Evolutionary conservation across 2,329 filamentous ascomycete genomes (phyloP).

Genomic region (Dothideomycetes sp.): DNA sequence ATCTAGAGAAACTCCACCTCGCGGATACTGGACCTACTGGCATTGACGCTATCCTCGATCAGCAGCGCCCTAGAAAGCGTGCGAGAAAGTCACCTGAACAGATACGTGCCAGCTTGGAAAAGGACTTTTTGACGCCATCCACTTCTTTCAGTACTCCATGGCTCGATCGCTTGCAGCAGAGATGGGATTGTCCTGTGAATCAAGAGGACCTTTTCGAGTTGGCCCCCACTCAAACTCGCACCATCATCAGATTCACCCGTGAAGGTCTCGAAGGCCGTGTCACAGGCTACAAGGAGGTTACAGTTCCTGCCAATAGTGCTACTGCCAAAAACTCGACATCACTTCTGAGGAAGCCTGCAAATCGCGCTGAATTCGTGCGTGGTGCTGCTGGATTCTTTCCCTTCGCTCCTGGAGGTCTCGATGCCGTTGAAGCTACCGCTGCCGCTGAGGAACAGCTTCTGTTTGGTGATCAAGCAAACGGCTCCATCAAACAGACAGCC

Average conservation of each 20-base stretch:
- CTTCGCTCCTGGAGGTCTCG: conserved; percentile 82
- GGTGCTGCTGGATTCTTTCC: conserved; percentile 91
- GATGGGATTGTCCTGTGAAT: conserved; percentile 75
- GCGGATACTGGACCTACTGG: neutral
- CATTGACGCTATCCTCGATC: conserved; percentile 53
- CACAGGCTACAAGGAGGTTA: conserved; percentile 89
- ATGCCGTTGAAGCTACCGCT: conserved; percentile 76
- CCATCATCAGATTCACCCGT: conserved; percentile 84
- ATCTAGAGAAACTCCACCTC: conserved; percentile 7
- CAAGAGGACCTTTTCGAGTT: conserved; percentile 78
- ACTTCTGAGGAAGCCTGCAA: conserved; percentile 73
- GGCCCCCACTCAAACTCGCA: conserved; percentile 84
- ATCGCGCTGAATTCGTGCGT: conserved; percentile 80
- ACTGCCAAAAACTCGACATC: conserved; percentile 95
- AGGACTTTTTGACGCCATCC: conserved; percentile 69
- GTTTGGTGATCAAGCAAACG: conserved; percentile 27
- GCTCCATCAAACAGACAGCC: conserved; percentile 36
- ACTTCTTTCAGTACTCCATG: conserved; percentile 71
- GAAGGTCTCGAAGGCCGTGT: conserved; percentile 89
- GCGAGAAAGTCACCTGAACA: conserved; percentile 48
- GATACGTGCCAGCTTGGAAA: conserved; percentile 64
- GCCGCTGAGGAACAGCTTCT: conserved; percentile 70
- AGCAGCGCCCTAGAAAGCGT: conserved; percentile 44
- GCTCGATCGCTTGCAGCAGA: conserved; percentile 81
- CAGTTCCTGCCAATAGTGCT: conserved; percentile 76